Evolutionary conservation across 225 moss, liverwort and hornwort genomes (phyloP).

Genomic region (Climacium dendroides): DNA sequence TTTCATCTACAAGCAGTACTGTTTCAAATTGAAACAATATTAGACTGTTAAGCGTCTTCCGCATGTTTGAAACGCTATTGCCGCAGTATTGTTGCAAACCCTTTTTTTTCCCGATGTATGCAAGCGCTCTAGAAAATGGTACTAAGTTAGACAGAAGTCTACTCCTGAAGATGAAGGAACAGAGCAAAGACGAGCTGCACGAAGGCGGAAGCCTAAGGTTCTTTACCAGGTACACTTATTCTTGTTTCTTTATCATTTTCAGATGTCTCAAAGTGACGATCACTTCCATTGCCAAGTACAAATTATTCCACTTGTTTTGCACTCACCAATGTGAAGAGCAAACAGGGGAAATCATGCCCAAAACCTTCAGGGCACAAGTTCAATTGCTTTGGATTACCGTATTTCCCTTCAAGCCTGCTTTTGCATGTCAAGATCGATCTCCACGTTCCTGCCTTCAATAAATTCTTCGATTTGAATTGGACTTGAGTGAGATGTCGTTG

Average conservation of each 20-base stretch:
- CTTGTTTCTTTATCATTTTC: neutral
- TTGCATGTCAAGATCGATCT: neutral
- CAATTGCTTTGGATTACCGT: neutral
- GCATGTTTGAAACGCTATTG: too few relatives aligned
- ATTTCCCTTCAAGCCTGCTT: neutral
- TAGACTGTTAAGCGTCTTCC: too few relatives aligned
- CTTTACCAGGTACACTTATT: constrained; percentile 40
- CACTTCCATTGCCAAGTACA: neutral
- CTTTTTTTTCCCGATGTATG: too few relatives aligned
- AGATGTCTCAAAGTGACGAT: neutral
- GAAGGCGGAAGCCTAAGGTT: constrained; percentile 74
- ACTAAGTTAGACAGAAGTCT: neutral
- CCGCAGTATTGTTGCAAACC: too few relatives aligned
- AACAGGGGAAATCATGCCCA: neutral
- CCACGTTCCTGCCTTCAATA: neutral
- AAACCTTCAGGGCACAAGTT: neutral
- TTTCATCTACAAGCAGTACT: too few relatives aligned
- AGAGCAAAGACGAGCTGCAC: constrained; percentile 48
- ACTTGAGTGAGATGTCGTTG: too few relatives aligned
- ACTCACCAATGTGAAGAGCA: neutral
- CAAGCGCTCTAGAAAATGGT: constrained; percentile 5
- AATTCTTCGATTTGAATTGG: too few relatives aligned
- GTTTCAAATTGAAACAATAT: too few relatives aligned
- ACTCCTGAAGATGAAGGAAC: constrained; percentile 31
- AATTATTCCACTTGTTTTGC: neutral